These are phyloP conservation scores for Ilex paraguariensis DNA, from an alignment of 305 asterid genomes.

Conservation along the genomic window DNA sequence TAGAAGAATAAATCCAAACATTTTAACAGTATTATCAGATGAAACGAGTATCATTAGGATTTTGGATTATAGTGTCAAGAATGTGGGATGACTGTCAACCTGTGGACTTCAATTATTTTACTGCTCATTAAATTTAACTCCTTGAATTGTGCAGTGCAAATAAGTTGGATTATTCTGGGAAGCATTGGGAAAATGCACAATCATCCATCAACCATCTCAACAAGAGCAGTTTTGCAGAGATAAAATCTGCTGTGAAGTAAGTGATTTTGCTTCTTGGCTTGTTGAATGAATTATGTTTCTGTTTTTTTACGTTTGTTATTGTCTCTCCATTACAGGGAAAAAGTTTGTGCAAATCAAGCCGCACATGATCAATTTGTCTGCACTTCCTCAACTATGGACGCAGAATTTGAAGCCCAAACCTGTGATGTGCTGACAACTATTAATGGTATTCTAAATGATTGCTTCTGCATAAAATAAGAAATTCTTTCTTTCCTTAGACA, in stretches of 20 bases:
- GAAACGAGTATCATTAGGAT: no score
- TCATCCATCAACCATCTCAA: conserved; percentile 29
- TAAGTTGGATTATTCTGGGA: conserved; percentile 40
- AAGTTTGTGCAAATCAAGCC: conserved; percentile 31
- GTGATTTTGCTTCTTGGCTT: conserved; percentile 17
- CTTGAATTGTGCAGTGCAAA: conserved; percentile 32
- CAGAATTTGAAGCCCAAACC: conserved; percentile 32
- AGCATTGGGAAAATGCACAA: conserved; percentile 45
- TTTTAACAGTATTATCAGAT: no score
- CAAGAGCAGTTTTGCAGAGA: conserved; percentile 33
- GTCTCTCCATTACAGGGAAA: conserved; percentile 37
- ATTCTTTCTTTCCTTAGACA: conserved; percentile 1
- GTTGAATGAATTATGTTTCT: not conserved
- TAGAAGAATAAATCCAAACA: no score
- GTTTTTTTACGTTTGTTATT: not conserved
- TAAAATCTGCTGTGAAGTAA: conserved; percentile 42
- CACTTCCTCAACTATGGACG: conserved; percentile 33
- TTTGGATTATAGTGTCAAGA: no score
- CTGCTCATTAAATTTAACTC: conserved; percentile 3
- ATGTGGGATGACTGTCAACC: no score
- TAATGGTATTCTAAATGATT: conserved; percentile 38
- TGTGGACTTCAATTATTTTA: not conserved
- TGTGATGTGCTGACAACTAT: conserved; percentile 30
- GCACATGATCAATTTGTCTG: conserved; percentile 39
- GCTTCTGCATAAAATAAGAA: not conserved